phyloP scores from a whole-genome alignment of 1,284 basidiomycete genomes.

The Sutorius eximius region DNA sequence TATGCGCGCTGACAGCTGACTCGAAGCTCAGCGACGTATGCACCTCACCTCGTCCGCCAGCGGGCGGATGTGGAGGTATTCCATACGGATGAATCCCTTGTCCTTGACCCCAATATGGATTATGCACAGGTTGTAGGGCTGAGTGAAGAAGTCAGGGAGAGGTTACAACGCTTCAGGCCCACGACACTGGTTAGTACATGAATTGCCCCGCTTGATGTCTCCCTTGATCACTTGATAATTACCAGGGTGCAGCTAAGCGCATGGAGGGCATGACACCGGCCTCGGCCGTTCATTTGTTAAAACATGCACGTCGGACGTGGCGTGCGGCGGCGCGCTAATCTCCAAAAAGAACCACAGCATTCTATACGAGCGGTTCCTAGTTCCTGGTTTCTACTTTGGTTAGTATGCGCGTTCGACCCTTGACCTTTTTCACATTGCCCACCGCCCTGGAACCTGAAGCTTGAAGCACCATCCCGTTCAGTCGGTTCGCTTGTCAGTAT shows the following conservation, averaged over 20 bases:
- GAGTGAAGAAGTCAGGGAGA: conserved; percentile 75
- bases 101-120: conserved; percentile 69
- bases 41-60: conserved; percentile 65
- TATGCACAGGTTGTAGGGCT: conserved; percentile 67
- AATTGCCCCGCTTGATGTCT: neutral
- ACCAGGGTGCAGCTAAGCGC: conserved; percentile 77
- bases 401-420: neutral
- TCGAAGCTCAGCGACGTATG: conserved; percentile 43
- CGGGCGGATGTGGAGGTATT: conserved; percentile 76
- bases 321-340: neutral
- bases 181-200: conserved; percentile 58
- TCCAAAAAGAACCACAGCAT: neutral
- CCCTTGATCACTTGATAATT: neutral
- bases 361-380: neutral
- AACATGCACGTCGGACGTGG: conserved; percentile 54
- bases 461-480: neutral
- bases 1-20: conserved; percentile 3
- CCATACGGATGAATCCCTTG: conserved; percentile 71
- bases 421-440: neutral
- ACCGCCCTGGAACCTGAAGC: neutral
- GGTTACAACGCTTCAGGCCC: conserved; percentile 60
- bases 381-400: neutral
- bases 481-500: neutral
- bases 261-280: conserved; percentile 88
- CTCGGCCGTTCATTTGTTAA: conserved; percentile 62